phyloP scores from a whole-genome alignment of 306 rosid species.

The Vigna radiata region DNA sequence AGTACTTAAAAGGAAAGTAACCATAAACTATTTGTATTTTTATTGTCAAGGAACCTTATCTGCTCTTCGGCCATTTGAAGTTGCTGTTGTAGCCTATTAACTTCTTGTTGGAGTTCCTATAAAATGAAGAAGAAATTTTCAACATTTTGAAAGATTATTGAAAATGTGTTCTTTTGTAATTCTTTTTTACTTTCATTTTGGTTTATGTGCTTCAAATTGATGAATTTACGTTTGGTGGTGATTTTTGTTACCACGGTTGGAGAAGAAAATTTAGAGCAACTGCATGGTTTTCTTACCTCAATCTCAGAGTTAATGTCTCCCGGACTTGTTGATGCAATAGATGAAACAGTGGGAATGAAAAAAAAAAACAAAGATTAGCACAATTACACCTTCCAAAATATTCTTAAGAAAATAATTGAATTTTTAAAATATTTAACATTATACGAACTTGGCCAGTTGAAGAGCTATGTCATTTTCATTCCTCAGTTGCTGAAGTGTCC shows the following conservation, averaged over 20 bases:
- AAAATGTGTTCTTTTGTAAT: no score
- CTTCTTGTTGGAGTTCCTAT: slow-evolving; percentile 82
- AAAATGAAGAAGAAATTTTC: not conserved
- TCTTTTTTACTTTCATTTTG: no score
- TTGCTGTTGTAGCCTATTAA: slow-evolving; percentile 70
- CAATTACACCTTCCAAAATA: not conserved
- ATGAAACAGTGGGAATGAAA: not conserved
- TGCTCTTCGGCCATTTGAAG: slow-evolving; percentile 83
- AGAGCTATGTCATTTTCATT: slow-evolving; percentile 63
- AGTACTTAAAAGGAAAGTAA: not conserved
- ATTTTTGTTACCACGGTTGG: no score
- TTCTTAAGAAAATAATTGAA: not conserved
- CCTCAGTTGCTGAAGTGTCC: slow-evolving; percentile 59
- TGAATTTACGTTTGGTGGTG: no score
- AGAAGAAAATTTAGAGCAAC: no score
- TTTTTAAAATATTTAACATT: not conserved
- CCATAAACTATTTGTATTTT: not conserved
- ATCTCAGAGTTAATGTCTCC: slow-evolving; percentile 62
- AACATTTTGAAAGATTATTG: not conserved
- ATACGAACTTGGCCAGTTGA: slow-evolving; percentile 57
- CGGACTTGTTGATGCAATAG: slow-evolving; percentile 44
- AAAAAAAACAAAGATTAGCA: slow-evolving; percentile 8
- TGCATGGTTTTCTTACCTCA: slow-evolving; percentile 44
- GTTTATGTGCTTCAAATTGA: no score
- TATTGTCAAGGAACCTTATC: slow-evolving; percentile 58